phyloP scores from a whole-genome alignment of 2,329 filamentous ascomycete genomes.

The Cercospora canescens region DNA sequence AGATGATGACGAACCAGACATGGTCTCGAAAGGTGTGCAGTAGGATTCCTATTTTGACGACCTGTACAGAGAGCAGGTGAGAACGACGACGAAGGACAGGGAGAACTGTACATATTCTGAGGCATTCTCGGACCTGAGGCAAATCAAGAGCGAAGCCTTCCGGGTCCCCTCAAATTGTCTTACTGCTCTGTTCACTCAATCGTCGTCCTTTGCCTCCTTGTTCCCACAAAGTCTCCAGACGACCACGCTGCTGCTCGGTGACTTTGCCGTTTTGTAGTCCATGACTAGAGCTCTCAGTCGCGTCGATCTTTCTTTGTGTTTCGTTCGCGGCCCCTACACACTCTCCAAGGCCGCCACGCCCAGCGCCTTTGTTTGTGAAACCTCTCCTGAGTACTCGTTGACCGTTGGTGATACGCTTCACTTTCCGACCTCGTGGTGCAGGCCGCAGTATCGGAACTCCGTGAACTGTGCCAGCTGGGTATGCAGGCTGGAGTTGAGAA shows the following conservation, averaged over 20 bases:
- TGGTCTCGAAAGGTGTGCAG: conserved; percentile 9
- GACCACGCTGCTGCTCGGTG: neutral
- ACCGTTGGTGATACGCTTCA: neutral
- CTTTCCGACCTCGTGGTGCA: neutral
- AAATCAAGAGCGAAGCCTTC: neutral
- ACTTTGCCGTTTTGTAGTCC: neutral
- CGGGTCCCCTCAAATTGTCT: neutral
- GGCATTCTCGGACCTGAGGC: neutral
- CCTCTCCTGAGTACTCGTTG: neutral
- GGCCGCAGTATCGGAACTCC: neutral
- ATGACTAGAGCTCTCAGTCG: neutral
- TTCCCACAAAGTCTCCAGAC: neutral
- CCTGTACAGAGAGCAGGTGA: neutral
- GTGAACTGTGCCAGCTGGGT: neutral
- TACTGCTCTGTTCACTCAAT: neutral
- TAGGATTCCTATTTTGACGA: neutral
- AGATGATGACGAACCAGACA: neutral
- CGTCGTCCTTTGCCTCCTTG: neutral
- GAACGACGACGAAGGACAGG: neutral
- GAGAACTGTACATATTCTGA: neutral
- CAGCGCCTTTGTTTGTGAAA: neutral
- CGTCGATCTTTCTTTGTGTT: neutral
- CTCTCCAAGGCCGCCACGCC: neutral
- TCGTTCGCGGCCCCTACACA: neutral
- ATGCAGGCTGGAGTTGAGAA: neutral